phyloP scores from a whole-genome alignment of 177 flowering plant species.

The Tripterygium wilfordii region DNA sequence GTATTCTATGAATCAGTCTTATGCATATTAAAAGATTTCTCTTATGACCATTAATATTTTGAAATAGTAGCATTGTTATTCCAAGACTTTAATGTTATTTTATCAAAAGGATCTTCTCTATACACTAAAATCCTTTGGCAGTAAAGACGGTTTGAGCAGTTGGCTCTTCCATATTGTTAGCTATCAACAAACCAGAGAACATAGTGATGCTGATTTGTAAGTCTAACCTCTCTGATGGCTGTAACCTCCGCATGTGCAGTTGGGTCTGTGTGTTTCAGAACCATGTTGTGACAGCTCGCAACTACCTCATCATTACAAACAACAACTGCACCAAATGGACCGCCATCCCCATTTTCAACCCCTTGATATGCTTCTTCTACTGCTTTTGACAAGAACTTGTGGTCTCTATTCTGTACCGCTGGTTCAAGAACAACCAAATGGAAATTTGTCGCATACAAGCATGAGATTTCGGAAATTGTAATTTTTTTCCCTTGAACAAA shows the following conservation, averaged over 20 bases:
- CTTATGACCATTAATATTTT: too few relatives aligned
- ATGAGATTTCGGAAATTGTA: too few relatives aligned
- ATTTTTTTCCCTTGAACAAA: too few relatives aligned
- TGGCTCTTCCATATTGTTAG: not conserved
- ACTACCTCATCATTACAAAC: constrained; percentile 79
- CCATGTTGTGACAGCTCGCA: constrained; percentile 96
- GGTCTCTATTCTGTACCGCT: constrained; percentile 80
- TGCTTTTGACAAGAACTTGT: constrained; percentile 27
- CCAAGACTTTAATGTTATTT: too few relatives aligned
- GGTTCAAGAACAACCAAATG: constrained; percentile 18
- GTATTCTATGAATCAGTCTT: too few relatives aligned
- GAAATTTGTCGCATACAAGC: too few relatives aligned
- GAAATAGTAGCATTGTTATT: too few relatives aligned
- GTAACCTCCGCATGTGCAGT: constrained; percentile 99
- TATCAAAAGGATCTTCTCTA: too few relatives aligned
- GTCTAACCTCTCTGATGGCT: constrained; percentile 88
- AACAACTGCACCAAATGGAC: constrained; percentile 97
- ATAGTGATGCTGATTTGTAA: not conserved
- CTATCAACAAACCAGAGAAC: not conserved
- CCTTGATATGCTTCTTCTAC: constrained; percentile 35
- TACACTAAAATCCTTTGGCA: too few relatives aligned
- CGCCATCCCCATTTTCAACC: constrained; percentile 74
- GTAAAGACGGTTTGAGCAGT: not conserved
- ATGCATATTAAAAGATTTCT: too few relatives aligned
- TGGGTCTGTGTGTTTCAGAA: constrained; percentile 79